Evolutionary conservation across 257 asterid genomes (phyloP).

Genomic region (Galeopsis tetrahit): DNA sequence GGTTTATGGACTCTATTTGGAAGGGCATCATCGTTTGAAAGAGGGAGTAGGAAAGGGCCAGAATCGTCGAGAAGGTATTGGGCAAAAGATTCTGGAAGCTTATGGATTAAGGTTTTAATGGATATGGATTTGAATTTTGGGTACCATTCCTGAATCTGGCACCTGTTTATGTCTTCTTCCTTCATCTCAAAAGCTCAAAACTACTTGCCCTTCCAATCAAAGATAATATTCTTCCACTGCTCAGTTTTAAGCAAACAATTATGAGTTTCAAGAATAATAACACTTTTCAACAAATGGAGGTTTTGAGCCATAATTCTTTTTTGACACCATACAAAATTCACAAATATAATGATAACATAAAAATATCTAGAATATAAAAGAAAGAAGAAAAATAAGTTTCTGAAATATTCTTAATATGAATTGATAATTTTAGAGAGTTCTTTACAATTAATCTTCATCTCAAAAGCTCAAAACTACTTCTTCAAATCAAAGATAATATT

Average conservation of each 20-base stretch:
- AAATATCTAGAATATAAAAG: too few species aligned
- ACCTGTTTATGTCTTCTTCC: slow-evolving; percentile 72
- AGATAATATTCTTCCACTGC: slow-evolving; percentile 6
- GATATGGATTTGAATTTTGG: slow-evolving; percentile 75
- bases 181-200: slow-evolving; percentile 47
- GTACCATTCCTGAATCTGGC: slow-evolving; percentile 96
- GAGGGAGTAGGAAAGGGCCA: slow-evolving; percentile 82
- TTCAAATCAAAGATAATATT: too few species aligned
- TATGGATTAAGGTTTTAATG: slow-evolving; percentile 60
- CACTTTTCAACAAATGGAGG: too few species aligned
- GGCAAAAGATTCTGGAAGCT: slow-evolving; percentile 78
- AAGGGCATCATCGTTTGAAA: slow-evolving; percentile 70
- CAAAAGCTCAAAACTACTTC: too few species aligned
- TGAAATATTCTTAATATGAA: too few species aligned
- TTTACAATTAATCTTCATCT: too few species aligned
- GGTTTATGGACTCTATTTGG: slow-evolving; percentile 79
- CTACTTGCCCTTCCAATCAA: slow-evolving; percentile 10
- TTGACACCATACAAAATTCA: too few species aligned
- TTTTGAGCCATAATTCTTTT: too few species aligned
- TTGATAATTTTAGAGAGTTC: too few species aligned
- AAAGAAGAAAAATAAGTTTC: too few species aligned
- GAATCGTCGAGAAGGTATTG: slow-evolving; percentile 70
- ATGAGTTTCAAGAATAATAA: background rate
- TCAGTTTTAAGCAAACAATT: background rate
- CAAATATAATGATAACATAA: too few species aligned